Evolutionary conservation across 2,329 filamentous ascomycete species (phyloP).

Genomic region (Acrodontium crateriforme): DNA sequence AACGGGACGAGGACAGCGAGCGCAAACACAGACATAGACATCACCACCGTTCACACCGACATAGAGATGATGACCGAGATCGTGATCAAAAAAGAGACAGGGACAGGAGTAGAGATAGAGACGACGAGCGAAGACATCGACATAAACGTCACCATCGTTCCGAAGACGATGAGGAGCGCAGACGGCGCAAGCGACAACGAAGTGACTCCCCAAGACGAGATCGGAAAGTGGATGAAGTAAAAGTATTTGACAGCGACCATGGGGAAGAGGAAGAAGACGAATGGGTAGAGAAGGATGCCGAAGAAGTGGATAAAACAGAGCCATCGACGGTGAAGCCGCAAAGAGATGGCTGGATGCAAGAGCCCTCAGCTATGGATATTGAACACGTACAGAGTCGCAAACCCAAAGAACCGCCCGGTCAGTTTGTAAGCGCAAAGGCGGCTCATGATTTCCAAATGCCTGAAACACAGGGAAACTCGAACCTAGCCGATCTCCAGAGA

Average conservation of each 20-base stretch:
- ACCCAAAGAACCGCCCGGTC: slow-evolving; percentile 29
- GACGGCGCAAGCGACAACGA: slow-evolving; percentile 15
- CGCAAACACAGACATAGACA: slow-evolving; percentile 29
- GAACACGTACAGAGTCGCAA: slow-evolving; percentile 62
- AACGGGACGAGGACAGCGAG: slow-evolving; percentile 19
- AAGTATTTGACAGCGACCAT: slow-evolving; percentile 27
- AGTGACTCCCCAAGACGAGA: slow-evolving; percentile 15
- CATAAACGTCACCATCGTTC: slow-evolving; percentile 35
- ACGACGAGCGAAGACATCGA: slow-evolving; percentile 34
- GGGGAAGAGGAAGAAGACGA: slow-evolving; percentile 32
- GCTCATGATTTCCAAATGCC: slow-evolving; percentile 62
- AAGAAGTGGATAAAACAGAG: slow-evolving; percentile 23
- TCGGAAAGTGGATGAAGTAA: slow-evolving; percentile 11
- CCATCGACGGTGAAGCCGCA: too few species aligned
- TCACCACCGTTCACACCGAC: slow-evolving; percentile 28
- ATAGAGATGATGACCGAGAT: slow-evolving; percentile 53
- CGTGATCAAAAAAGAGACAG: too few species aligned
- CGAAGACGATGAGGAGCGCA: slow-evolving; percentile 25
- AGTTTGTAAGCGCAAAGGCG: slow-evolving; percentile 34
- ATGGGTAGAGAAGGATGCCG: slow-evolving; percentile 31
- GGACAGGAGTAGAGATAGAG: too few species aligned
- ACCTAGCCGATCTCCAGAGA: slow-evolving; percentile 45
- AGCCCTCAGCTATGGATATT: slow-evolving; percentile 65
- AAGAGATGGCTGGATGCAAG: slow-evolving; percentile 91
- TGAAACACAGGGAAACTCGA: slow-evolving; percentile 64